phyloP scores from a whole-genome alignment of 2,329 filamentous ascomycete genomes.

The Cadophora sp. region DNA sequence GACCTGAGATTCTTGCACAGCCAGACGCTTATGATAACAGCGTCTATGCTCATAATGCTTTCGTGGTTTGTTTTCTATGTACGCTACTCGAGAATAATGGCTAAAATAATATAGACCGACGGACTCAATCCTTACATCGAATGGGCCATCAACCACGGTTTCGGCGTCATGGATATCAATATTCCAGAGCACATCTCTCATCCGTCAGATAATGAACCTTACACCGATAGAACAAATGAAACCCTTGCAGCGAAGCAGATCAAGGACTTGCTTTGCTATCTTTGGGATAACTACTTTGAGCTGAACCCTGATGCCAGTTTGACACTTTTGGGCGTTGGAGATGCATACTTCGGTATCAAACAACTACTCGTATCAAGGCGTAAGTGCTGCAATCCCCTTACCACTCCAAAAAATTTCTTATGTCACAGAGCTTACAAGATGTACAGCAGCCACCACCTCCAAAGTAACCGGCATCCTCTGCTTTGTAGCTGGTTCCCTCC shows the following conservation, averaged over 20 bases:
- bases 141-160: slow-evolving; percentile 79
- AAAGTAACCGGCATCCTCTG: slow-evolving; percentile 76
- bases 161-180: slow-evolving; percentile 90
- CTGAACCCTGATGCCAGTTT: slow-evolving; percentile 75
- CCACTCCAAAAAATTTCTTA: too few relatives aligned
- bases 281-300: slow-evolving; percentile 98
- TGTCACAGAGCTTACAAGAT: too few relatives aligned
- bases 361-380: slow-evolving; percentile 80
- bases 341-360: slow-evolving; percentile 84
- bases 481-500: slow-evolving; percentile 79
- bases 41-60: slow-evolving; percentile 84
- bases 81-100: slow-evolving; percentile 32
- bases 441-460: slow-evolving; percentile 64
- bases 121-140: slow-evolving; percentile 80
- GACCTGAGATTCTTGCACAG: slow-evolving; percentile 73
- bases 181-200: slow-evolving; percentile 73
- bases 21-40: slow-evolving; percentile 73
- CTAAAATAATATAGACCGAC: slow-evolving; percentile 69
- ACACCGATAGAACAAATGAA: slow-evolving; percentile 51
- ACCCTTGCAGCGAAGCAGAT: slow-evolving; percentile 58
- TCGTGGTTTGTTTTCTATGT: slow-evolving; percentile 70
- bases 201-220: slow-evolving; percentile 22
- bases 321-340: slow-evolving; percentile 88
- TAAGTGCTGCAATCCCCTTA: slow-evolving; percentile 45
- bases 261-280: slow-evolving; percentile 79